These are phyloP conservation scores for Lachnellula arida DNA, from an alignment of 2,329 filamentous ascomycete genomes.

Conservation along the genomic window DNA sequence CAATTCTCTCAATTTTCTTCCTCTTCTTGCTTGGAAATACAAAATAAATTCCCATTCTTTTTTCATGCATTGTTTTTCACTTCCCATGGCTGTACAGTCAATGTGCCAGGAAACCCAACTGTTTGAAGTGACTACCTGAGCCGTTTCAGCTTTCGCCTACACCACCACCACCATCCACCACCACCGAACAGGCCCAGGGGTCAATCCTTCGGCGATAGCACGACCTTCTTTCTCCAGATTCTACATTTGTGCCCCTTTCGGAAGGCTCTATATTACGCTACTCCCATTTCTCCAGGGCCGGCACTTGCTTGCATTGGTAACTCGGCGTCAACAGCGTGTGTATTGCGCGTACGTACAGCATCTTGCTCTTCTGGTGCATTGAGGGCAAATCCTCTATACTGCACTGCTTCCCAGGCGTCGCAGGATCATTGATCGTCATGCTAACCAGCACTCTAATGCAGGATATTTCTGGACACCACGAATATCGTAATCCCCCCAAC, in stretches of 20 bases:
- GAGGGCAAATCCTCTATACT: constrained; percentile 1
- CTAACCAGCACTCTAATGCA: constrained; percentile 19
- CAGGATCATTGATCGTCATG: constrained; percentile 23
- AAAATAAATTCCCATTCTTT: no score
- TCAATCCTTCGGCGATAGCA: constrained; percentile 18
- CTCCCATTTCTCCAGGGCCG: not conserved
- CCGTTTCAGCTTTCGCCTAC: constrained; percentile 20
- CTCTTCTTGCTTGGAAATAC: no score
- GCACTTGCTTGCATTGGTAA: not conserved
- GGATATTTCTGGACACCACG: constrained; percentile 10
- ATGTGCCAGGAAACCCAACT: constrained; percentile 1
- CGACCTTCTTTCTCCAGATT: constrained; percentile 13
- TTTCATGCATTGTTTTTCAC: no score
- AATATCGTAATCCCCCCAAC: constrained; percentile 1
- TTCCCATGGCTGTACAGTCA: not conserved
- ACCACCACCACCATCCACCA: no score
- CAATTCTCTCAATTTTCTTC: no score
- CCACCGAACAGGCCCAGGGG: not conserved
- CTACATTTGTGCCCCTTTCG: constrained; percentile 3
- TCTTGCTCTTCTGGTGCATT: constrained; percentile 3
- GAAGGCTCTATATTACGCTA: not conserved
- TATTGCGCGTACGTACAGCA: constrained; percentile 13
- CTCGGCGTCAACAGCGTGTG: not conserved
- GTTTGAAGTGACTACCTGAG: constrained; percentile 19
- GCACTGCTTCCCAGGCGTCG: constrained; percentile 15